Evolutionary conservation across 257 asterid genomes (phyloP), one percentile per base, ranked within the genome.

Genomic region (Lycium ferocissimum): DNA sequence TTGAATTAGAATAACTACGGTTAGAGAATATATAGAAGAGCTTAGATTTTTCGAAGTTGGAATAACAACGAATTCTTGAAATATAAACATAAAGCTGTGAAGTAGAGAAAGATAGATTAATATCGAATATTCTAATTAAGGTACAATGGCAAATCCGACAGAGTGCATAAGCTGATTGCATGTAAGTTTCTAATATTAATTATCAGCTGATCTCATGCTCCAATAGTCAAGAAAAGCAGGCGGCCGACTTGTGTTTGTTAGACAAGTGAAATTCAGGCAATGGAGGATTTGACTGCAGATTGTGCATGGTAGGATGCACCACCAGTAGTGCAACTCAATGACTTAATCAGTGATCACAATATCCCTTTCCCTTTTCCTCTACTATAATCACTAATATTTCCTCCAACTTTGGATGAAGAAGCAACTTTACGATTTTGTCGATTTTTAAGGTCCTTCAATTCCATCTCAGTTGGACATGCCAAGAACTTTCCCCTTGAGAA

Each of bases 371-470:
- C 45, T 66, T 89, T 66, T 5, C 85, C 86, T 6, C 40, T 37
- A 49, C 22, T 72, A 12, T 14, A 43, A 4, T 87, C 84, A 4
- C 65, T 65, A 65, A 26, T 66, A 11, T 10, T 71, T 78, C 33
- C 70, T 40, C 80, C 38, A n/a, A 2, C 33, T 26, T 26, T 26
- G 33, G 33, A 26, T 26, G 33, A 26, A 26, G 33, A 26, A 26
- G 33, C 8, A 49, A 33, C 88, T 75, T 82, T 89, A 89, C 92
- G 91, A 85, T 93, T 87, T 84, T 87, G 95, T 84, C 98, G 88
- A 63, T n/a, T 89, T 90, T 89, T 94, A 33, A 93, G 85, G 53
- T 92, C 95, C 83, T 84, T 91, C 86, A 95, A 43, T 53, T 92
- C 92, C 88, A 90, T 83, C 80, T 89, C 86, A 45, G 91, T 84